phyloP scores from a whole-genome alignment of 1,139 yeast species.

The Ogataea hybrid region DNA sequence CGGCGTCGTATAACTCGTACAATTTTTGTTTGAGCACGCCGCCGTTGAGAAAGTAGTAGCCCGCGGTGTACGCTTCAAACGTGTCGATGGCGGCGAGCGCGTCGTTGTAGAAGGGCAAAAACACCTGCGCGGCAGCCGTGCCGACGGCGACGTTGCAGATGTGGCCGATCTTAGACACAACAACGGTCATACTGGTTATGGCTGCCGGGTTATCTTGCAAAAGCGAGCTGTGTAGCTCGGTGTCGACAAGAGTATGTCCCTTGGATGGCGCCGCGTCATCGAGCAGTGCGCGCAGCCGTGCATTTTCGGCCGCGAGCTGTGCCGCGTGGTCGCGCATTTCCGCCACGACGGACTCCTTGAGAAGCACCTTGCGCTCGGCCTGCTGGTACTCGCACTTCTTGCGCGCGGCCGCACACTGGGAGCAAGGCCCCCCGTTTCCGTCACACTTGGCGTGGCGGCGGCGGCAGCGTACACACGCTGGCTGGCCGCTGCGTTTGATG shows the following conservation, averaged over 20 bases:
- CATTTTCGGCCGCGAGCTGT: slow-evolving; percentile 45
- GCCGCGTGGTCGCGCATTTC: slow-evolving; percentile 60
- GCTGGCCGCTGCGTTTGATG: slow-evolving; percentile 5
- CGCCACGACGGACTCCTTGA: slow-evolving; percentile 64
- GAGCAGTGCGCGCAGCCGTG: slow-evolving; percentile 37
- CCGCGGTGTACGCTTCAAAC: slow-evolving; percentile 68
- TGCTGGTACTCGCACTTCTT: slow-evolving; percentile 69
- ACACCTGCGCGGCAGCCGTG: slow-evolving; percentile 28
- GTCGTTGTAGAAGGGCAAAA: slow-evolving; percentile 66
- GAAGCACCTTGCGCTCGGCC: slow-evolving; percentile 69
- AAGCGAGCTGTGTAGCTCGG: slow-evolving; percentile 1
- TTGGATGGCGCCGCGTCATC: no score
- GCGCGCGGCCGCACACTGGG: slow-evolving; percentile 57
- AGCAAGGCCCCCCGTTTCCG: slow-evolving; percentile 65
- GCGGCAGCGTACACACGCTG: slow-evolving; percentile 63
- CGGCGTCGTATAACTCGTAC: slow-evolving; percentile 48
- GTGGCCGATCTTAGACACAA: slow-evolving; percentile 31
- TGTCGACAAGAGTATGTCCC: slow-evolving; percentile 3
- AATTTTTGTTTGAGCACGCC: slow-evolving; percentile 61
- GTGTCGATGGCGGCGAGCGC: slow-evolving; percentile 67
- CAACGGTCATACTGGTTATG: not conserved
- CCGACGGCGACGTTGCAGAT: slow-evolving; percentile 3
- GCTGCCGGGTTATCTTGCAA: not conserved
- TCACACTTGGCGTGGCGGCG: slow-evolving; percentile 74
- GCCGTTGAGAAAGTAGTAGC: slow-evolving; percentile 76